These are phyloP conservation scores for Eleusine coracana DNA, from an alignment of 176 grass and related monocot species.

Conservation along the genomic window DNA sequence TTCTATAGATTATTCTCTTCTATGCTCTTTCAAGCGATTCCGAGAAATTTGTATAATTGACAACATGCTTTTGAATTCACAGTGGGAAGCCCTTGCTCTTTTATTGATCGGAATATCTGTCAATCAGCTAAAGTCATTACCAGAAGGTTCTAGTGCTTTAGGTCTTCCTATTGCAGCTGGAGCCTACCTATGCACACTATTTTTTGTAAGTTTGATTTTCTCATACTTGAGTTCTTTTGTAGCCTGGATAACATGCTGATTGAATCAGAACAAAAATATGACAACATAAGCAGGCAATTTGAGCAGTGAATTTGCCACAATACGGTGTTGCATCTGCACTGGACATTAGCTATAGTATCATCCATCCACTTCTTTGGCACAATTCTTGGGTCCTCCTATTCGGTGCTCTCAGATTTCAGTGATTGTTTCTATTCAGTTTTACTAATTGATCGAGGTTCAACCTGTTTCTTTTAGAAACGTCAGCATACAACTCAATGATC, in stretches of 20 bases:
- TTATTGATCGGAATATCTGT: conserved; percentile 97
- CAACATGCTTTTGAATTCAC: conserved; percentile 32
- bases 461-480: background rate
- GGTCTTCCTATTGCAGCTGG: conserved; percentile 87
- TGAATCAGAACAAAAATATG: background rate
- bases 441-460: background rate
- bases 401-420: background rate
- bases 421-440: conserved; percentile 5
- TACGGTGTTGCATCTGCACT: background rate
- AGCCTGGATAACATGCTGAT: background rate
- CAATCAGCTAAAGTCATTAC: conserved; percentile 89
- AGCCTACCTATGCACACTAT: conserved; percentile 86
- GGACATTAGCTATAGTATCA: conserved; percentile 19
- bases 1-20: conserved; percentile 14
- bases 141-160: conserved; percentile 79
- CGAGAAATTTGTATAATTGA: conserved; percentile 33
- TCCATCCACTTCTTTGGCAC: background rate
- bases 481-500: background rate
- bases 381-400: conserved; percentile 18
- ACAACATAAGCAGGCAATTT: background rate
- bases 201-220: conserved; percentile 76
- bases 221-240: conserved; percentile 14
- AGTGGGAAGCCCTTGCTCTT: conserved; percentile 97
- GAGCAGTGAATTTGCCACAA: background rate
- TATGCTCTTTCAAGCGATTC: background rate